Evolutionary conservation across 2,329 filamentous ascomycete species (phyloP), one percentile per base, ranked within the genome.

Genomic region (Fusarium goolgardi): DNA sequence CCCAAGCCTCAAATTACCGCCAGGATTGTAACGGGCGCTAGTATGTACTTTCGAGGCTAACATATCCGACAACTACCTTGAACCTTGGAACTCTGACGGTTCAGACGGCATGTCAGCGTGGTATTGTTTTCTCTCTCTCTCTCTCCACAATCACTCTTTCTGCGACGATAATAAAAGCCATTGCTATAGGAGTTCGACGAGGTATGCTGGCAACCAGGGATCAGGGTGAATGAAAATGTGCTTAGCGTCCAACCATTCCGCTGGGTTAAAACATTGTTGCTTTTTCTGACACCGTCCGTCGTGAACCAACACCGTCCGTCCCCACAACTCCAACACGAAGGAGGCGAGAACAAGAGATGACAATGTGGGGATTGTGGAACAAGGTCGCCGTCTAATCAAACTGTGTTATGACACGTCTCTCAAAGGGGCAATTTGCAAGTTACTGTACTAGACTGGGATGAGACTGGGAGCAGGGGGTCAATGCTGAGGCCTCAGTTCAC

Each of bases 1-100:
- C 6, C 18, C 23, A 50, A 50, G 46, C 32, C 47, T 50, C 32
- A 50, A 50, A 18, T 50, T 50, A 21, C n/a, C 47, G 47, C 47
- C 47, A 39, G 21, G 23, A 35, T 23, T 35, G 11, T 20, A 50
- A 39, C 47, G 47, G 47, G 23, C 32, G 18, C 47, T 50, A 50
- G 47, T 20, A 18, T 34, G 47, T 20, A 18, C 47, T 21, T 39
- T 27, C 11, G 25, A 21, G 47, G 47, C n/a, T 27, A 50, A 37
- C 9, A 4, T 15, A 39, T 13, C 47, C 40, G 40, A 43, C 13
- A 50, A 50, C 18, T 34, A 29, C 23, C 47, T 50, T 50, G 32
- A 21, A 50, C 47, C 32, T 21, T 10, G 32, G n/a, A 50, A 6
- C 4, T 2, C 6, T 8, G 9, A 50, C 47, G 47, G 47, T 50